Percentiles rank a stretch among this genome's conserved stretches.
phyloP scores from a whole-genome alignment of 2,329 filamentous ascomycete species.

The Neodidymelliopsis sp. region DNA sequence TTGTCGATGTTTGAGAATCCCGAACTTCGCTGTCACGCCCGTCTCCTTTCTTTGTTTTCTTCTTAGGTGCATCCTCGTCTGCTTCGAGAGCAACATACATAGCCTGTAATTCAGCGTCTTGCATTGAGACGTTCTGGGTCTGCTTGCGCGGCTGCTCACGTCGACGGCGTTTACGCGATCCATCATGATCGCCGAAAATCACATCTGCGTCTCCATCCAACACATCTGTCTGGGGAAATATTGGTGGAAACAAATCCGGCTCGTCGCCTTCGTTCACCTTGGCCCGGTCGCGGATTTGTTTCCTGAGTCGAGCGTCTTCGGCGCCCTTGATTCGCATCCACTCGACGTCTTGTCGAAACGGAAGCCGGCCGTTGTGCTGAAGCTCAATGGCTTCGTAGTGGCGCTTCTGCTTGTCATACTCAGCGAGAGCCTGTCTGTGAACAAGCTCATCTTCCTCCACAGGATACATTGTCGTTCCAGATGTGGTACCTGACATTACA shows the following conservation, averaged over 20 bases:
- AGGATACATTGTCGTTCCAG: neutral
- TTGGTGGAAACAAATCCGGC: constrained; percentile 19
- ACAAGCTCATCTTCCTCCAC: constrained; percentile 12
- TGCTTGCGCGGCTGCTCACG: constrained; percentile 24
- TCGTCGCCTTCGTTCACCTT: constrained; percentile 21
- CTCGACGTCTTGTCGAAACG: constrained; percentile 37
- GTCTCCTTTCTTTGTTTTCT: constrained; percentile 29
- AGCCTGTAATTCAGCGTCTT: constrained; percentile 36
- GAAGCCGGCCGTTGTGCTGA: constrained; percentile 21
- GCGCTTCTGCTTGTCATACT: constrained; percentile 30
- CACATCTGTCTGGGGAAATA: neutral
- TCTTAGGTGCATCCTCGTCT: constrained; percentile 27
- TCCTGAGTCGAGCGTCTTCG: constrained; percentile 29
- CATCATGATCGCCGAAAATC: constrained; percentile 4
- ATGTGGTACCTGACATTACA: constrained; percentile 8
- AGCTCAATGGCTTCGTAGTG: constrained; percentile 32
- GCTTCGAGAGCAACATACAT: constrained; percentile 44
- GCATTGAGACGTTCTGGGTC: constrained; percentile 20
- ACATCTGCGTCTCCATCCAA: constrained; percentile 19
- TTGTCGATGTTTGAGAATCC: constrained; percentile 12
- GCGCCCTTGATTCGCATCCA: constrained; percentile 35
- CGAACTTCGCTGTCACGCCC: constrained; percentile 7
- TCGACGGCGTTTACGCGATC: constrained; percentile 25
- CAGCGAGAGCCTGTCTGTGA: constrained; percentile 17
- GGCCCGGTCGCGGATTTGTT: constrained; percentile 25